phyloP scores from a whole-genome alignment of 2,329 filamentous ascomycete genomes.

The Torrubiellomyces zombiae region DNA sequence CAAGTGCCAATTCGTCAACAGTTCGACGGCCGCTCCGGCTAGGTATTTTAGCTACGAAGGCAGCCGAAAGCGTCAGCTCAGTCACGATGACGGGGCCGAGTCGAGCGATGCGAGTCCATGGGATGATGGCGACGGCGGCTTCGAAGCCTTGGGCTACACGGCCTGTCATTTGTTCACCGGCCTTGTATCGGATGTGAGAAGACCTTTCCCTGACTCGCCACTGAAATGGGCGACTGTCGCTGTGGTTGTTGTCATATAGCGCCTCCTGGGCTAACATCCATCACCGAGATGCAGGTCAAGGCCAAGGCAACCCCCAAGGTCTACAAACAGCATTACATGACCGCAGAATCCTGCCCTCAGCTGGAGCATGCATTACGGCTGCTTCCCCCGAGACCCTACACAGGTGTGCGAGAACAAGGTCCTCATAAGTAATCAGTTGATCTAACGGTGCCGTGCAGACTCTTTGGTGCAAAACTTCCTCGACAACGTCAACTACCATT shows the following conservation, averaged over 20 bases:
- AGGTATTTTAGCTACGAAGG: conserved; percentile 7
- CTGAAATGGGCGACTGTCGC: no score
- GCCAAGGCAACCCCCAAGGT: conserved; percentile 6
- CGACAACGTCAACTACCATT: conserved; percentile 20
- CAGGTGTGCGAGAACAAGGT: no score
- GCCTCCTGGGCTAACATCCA: no score
- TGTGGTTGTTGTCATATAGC: no score
- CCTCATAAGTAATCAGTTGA: background rate
- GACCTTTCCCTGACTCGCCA: background rate
- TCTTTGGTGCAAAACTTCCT: conserved; percentile 21
- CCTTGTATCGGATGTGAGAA: conserved; percentile 12
- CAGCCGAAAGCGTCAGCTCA: conserved; percentile 10
- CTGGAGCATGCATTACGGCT: conserved; percentile 15
- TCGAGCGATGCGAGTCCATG: conserved; percentile 9
- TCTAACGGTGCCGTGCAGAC: no score
- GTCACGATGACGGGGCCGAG: conserved; percentile 6
- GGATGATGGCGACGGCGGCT: conserved; percentile 11
- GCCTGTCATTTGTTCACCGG: conserved; percentile 15
- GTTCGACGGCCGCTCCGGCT: conserved; percentile 6
- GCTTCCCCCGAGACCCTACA: conserved; percentile 17
- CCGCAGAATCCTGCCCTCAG: conserved; percentile 10
- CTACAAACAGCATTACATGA: conserved; percentile 7
- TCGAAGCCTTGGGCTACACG: conserved; percentile 20
- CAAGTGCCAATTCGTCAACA: conserved; percentile 16
- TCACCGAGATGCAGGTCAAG: no score